Evolutionary conservation across 140 eudicot genomes (phyloP), one percentile per base, ranked within the genome.

Genomic region (Ambrosia hybrid): DNA sequence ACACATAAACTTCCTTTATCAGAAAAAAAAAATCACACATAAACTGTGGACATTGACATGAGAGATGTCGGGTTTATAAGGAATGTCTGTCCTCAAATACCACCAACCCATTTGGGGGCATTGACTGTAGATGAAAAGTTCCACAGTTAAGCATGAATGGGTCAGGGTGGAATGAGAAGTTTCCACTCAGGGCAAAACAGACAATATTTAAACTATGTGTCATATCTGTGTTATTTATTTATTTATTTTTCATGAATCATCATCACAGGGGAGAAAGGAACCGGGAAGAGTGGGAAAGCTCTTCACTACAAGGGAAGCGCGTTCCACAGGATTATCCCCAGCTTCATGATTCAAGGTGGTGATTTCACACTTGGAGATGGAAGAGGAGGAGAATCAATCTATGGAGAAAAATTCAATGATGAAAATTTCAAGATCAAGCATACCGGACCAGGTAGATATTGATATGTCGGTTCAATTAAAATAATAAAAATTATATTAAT

Each of bases 311-410:
- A 92, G 80, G 96, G 93, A 65, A 92, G 98, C 70, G 70, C 60
- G 36, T 89, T 92, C 85, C 96, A 92, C 75, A 82, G 98, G 68
- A 92, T 92, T 62, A 89, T 92, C 65, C 91, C 98, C 16, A 89
- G 95, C 82, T 89, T 92, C 78, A 92, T 92, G 98, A 63, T 92
- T 76, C 96, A 92, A 82, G 98, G 98, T 48, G 98, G 98, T 79
- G 96, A 92, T 65, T 92, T 92, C 72, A 92, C 98, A n/a, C 91
- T 68, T 38, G 98, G 96, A 33, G 93, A 89, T 81, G 98, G 97
- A 16, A 83, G 85, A 51, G 96, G 98, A 36, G 98, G 96, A 5
- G 98, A 92, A 86, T 92, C 98, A 53, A 92, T 92, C 38, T 92
- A 92, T 26, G 98, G 98, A 10, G 90, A 82, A 68, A 85, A 87